A percentile compares a stretch with the other conserved stretches of the same genome.
These are phyloP conservation scores for Hypoxylon lienhwacheense DNA, from an alignment of 495 filamentous ascomycete genomes.

Conservation along the genomic window DNA sequence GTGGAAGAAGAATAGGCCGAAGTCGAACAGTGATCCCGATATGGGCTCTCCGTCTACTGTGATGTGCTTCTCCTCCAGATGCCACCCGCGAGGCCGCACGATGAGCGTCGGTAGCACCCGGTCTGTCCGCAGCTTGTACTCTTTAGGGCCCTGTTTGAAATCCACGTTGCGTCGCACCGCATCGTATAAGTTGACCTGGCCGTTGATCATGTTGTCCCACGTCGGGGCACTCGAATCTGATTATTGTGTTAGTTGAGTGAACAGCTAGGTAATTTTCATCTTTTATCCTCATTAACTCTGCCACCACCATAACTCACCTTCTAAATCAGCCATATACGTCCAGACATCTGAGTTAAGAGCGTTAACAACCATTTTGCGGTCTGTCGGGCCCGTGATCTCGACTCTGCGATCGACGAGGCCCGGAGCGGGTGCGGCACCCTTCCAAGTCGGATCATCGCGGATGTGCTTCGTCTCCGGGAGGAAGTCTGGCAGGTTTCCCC, in stretches of 20 bases:
- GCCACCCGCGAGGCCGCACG: conserved; percentile 86
- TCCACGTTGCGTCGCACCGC: conserved; percentile 93
- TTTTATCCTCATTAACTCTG: not conserved
- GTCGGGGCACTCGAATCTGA: conserved; percentile 94
- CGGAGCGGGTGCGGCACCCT: conserved; percentile 88
- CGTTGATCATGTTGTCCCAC: conserved; percentile 99
- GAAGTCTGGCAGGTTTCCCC: conserved; percentile 89
- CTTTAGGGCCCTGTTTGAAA: conserved; percentile 93
- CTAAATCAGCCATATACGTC: conserved; percentile 99
- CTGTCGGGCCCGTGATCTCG: conserved; percentile 98
- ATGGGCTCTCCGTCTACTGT: conserved; percentile 95
- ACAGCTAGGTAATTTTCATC: not conserved
- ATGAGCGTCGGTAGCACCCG: conserved; percentile 78
- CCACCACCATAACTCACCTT: conserved; percentile 59
- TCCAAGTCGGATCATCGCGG: conserved; percentile 92
- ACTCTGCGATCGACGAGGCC: conserved; percentile 92
- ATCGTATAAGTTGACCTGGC: conserved; percentile 97
- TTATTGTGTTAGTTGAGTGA: conserved; percentile 13
- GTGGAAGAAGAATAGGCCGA: conserved; percentile 99
- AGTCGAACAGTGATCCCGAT: conserved; percentile 92
- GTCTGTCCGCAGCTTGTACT: conserved; percentile 96
- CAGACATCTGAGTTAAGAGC: conserved; percentile 95
- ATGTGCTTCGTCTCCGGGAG: conserved; percentile 95
- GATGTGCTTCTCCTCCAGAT: conserved; percentile 98
- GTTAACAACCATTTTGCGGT: conserved; percentile 99